These are phyloP conservation scores for Xylona heveae DNA, from an alignment of 495 filamentous ascomycete genomes.

Conservation along the genomic window DNA sequence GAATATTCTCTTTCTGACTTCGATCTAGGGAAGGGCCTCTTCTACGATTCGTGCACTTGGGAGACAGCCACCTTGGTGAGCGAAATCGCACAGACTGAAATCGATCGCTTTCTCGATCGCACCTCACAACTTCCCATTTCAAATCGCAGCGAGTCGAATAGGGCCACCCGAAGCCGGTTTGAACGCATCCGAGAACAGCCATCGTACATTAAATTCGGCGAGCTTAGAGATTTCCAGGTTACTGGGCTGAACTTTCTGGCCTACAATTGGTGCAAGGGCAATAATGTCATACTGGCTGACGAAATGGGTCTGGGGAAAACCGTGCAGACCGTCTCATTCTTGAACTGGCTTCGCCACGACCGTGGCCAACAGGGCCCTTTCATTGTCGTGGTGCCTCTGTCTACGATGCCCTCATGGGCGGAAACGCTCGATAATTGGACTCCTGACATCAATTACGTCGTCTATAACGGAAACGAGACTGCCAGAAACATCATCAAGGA, in stretches of 20 bases:
- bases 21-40: constrained; percentile 42
- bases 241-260: constrained; percentile 86
- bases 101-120: constrained; percentile 77
- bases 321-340: constrained; percentile 88
- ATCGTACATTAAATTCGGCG: constrained; percentile 61
- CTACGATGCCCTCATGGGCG: constrained; percentile 92
- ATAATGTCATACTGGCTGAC: constrained; percentile 91
- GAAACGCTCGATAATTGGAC: constrained; percentile 96
- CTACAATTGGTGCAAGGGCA: constrained; percentile 76
- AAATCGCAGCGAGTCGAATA: constrained; percentile 50
- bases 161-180: constrained; percentile 45
- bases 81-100: constrained; percentile 57
- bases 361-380: constrained; percentile 82
- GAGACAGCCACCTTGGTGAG: constrained; percentile 56
- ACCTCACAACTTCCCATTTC: constrained; percentile 54
- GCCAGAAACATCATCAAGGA: constrained; percentile 67
- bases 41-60: constrained; percentile 90
- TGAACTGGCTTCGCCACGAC: constrained; percentile 94
- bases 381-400: constrained; percentile 83
- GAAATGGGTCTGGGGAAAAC: constrained; percentile 99
- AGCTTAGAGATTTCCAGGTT: constrained; percentile 84
- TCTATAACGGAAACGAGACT: constrained; percentile 75
- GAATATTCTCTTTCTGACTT: constrained; percentile 8
- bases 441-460: constrained; percentile 89
- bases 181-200: constrained; percentile 61